A percentile compares a stretch with the other conserved stretches of the same genome.
These are phyloP conservation scores for Candida ulmi DNA, from an alignment of 805 yeast species.

Conservation along the genomic window DNA sequence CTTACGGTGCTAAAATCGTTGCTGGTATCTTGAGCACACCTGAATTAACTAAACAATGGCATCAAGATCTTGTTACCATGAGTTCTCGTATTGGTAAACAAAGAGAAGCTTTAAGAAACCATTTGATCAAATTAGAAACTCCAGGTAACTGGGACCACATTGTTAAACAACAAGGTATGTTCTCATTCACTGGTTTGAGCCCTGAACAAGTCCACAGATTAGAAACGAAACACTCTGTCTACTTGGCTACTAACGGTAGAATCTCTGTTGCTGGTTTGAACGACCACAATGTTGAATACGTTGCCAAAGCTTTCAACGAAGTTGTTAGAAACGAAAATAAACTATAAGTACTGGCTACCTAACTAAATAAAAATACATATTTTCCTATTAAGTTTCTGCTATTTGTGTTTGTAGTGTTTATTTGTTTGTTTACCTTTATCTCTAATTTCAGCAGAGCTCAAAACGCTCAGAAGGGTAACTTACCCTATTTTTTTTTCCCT, in stretches of 20 bases:
- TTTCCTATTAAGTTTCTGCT: too few species aligned
- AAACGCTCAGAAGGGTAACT: too few species aligned
- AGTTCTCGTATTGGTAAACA: conserved; percentile 73
- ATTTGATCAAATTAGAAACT: conserved; percentile 58
- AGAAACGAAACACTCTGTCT: conserved; percentile 74
- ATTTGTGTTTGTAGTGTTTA: too few species aligned
- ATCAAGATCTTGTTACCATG: conserved; percentile 78
- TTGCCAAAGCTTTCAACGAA: conserved; percentile 77
- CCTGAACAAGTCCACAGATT: conserved; percentile 72
- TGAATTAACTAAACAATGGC: conserved; percentile 75
- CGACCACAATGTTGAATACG: conserved; percentile 66
- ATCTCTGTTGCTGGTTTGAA: conserved; percentile 93
- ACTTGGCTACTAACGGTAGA: conserved; percentile 78
- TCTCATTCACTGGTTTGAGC: conserved; percentile 85
- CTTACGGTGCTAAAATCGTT: conserved; percentile 91
- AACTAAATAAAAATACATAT: too few species aligned
- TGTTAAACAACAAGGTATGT: conserved; percentile 90
- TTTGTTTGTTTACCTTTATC: too few species aligned
- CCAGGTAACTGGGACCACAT: conserved; percentile 95
- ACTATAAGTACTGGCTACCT: conserved; percentile 10
- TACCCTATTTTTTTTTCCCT: too few species aligned
- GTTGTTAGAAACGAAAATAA: conserved; percentile 41
- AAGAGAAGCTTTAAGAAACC: conserved; percentile 64
- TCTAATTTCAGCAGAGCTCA: too few species aligned
- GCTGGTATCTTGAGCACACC: conserved; percentile 64